These are phyloP conservation scores for Daldinia eschscholtzii DNA, from an alignment of 2,329 filamentous ascomycete species.

Conservation along the genomic window DNA sequence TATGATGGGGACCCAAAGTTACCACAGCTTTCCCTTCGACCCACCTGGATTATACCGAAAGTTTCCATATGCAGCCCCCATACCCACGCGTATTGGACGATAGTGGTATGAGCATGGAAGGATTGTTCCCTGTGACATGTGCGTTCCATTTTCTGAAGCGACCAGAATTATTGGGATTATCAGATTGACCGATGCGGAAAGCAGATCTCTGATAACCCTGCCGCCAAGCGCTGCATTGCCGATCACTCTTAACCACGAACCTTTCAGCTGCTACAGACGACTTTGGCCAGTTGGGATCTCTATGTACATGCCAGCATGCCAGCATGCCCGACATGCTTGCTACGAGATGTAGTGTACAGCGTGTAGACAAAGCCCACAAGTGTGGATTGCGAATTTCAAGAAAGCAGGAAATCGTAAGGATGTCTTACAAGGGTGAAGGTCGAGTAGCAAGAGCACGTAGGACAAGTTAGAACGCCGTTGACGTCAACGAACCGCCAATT, in stretches of 20 bases:
- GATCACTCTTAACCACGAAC: conserved; percentile 39
- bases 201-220: conserved; percentile 40
- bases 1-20: neutral
- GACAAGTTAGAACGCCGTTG: conserved; percentile 38
- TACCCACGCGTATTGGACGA: conserved; percentile 8
- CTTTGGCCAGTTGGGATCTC: neutral
- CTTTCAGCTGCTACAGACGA: conserved; percentile 3
- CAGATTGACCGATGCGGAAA: conserved; percentile 42
- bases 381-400: conserved; percentile 32
- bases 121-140: conserved; percentile 9
- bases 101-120: conserved; percentile 16
- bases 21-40: conserved; percentile 1
- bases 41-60: conserved; percentile 11
- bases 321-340: neutral
- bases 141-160: conserved; percentile 25
- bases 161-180: conserved; percentile 36
- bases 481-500: conserved; percentile 39
- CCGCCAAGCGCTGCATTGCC: conserved; percentile 41
- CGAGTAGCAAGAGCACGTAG: conserved; percentile 26
- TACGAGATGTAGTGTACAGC: neutral
- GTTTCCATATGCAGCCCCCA: neutral
- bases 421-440: conserved; percentile 26
- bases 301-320: neutral
- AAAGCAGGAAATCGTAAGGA: conserved; percentile 36
- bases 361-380: conserved; percentile 26